phyloP scores from a whole-genome alignment of 2,329 filamentous ascomycete species.

The Plenodomus biglobosus region DNA sequence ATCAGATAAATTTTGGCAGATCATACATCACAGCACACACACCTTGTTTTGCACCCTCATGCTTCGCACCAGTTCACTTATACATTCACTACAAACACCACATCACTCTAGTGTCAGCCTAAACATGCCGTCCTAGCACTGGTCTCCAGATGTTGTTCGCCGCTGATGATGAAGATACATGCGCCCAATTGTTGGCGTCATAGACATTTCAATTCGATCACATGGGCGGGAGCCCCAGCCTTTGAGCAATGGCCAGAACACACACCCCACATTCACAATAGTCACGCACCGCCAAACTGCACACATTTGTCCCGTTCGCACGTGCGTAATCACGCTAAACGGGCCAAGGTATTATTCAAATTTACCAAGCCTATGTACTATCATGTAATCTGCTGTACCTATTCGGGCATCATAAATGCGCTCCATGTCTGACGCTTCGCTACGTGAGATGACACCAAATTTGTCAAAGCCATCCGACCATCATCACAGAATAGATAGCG shows the following conservation, averaged over 20 bases:
- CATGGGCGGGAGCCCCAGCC: conserved; percentile 2
- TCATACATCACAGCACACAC: not conserved
- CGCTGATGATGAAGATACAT: conserved; percentile 21
- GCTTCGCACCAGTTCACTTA: too few species aligned
- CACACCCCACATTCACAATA: not conserved
- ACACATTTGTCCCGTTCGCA: not conserved
- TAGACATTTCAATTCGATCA: conserved; percentile 27
- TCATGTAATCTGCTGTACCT: too few species aligned
- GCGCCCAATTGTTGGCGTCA: conserved; percentile 26
- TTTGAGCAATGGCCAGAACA: not conserved
- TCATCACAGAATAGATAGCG: too few species aligned
- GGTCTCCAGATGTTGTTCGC: conserved; percentile 9
- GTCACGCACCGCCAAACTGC: not conserved
- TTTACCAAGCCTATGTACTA: too few species aligned
- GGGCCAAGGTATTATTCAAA: too few species aligned
- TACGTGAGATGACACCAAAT: too few species aligned
- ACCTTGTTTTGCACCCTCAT: too few species aligned
- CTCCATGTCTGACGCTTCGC: too few species aligned
- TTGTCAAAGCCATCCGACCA: too few species aligned
- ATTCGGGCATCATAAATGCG: too few species aligned
- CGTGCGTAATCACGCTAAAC: not conserved
- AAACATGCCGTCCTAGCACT: not conserved
- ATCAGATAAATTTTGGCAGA: not conserved
- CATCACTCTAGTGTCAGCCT: not conserved
- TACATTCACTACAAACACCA: too few species aligned